phyloP scores from a whole-genome alignment of 1,284 basidiomycete genomes.

The Tranzscheliella williamsii region DNA sequence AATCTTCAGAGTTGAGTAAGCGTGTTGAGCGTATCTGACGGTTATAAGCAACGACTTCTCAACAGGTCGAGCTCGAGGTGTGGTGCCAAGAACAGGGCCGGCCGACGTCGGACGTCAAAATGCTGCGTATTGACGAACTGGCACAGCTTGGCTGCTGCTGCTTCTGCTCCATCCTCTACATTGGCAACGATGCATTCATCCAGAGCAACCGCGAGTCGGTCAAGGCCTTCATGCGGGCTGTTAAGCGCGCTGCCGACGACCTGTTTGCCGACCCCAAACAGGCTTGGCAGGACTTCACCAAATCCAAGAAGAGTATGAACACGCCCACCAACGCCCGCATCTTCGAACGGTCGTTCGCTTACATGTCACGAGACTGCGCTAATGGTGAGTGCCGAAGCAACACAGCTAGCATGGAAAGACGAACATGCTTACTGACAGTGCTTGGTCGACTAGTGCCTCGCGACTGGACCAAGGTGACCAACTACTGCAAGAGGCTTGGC shows the following conservation, averaged over 20 bases:
- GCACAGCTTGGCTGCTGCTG: constrained; percentile 62
- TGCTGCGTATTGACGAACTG: constrained; percentile 61
- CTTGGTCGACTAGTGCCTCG: no score
- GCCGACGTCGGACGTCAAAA: constrained; percentile 61
- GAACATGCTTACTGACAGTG: no score
- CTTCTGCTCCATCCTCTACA: constrained; percentile 60
- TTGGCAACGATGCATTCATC: constrained; percentile 55
- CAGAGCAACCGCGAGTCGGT: constrained; percentile 58
- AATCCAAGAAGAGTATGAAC: constrained; percentile 60
- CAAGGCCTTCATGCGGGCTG: constrained; percentile 61
- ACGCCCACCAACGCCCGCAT: constrained; percentile 53
- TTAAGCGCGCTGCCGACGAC: constrained; percentile 61
- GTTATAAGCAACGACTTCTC: no score
- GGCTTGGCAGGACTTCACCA: constrained; percentile 61
- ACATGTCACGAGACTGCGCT: constrained; percentile 60
- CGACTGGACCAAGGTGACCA: constrained; percentile 59
- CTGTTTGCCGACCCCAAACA: constrained; percentile 55
- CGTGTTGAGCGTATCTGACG: no score
- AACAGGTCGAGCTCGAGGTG: constrained; percentile 58
- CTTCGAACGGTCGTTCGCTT: constrained; percentile 60
- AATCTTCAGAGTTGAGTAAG: no score
- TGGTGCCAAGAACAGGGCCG: constrained; percentile 60
- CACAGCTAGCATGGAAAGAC: no score
- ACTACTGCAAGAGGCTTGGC: constrained; percentile 62
- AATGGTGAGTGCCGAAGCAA: constrained; percentile 36